Evolutionary conservation across 192 early-diverging fungal species (phyloP).

Genomic region (Helicostylum pulchrum): DNA sequence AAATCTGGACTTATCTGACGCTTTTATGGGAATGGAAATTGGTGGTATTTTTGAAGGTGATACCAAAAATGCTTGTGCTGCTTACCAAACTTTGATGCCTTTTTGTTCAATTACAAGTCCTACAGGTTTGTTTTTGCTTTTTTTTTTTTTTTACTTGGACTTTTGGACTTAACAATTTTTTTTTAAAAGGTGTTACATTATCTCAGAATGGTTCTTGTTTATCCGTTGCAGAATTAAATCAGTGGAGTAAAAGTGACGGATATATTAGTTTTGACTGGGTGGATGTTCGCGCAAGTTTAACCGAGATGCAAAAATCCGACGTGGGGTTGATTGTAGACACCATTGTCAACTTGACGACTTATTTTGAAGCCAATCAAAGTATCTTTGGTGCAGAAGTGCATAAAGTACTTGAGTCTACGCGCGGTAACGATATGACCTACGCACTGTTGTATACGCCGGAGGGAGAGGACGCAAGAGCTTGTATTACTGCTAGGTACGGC

Average conservation of each 20-base stretch:
- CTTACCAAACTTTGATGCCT: slow-evolving; percentile 21
- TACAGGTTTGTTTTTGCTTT: slow-evolving; percentile 24
- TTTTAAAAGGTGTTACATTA: neutral
- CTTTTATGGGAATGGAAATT: slow-evolving; percentile 33
- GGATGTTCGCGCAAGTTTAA: neutral
- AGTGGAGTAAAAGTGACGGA: neutral
- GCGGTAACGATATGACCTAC: slow-evolving; percentile 35
- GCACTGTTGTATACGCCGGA: slow-evolving; percentile 16
- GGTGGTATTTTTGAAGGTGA: slow-evolving; percentile 32
- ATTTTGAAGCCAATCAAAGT: slow-evolving; percentile 14
- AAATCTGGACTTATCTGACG: slow-evolving; percentile 27
- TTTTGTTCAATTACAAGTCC: slow-evolving; percentile 23
- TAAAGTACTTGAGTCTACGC: slow-evolving; percentile 3
- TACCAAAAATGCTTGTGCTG: slow-evolving; percentile 15
- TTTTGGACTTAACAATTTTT: too few species aligned
- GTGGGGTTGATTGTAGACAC: too few species aligned
- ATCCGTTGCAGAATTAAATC: neutral
- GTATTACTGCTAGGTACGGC: slow-evolving; percentile 43
- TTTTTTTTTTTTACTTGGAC: slow-evolving; percentile 8
- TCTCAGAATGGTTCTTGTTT: neutral
- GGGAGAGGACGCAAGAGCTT: slow-evolving; percentile 38
- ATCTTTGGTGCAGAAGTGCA: slow-evolving; percentile 25
- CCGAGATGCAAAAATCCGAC: neutral
- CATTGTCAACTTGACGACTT: slow-evolving; percentile 18
- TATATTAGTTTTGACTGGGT: neutral